phyloP scores from a whole-genome alignment of 2,329 filamentous ascomycete species.

The Scopulariopsis brevicaulis region DNA sequence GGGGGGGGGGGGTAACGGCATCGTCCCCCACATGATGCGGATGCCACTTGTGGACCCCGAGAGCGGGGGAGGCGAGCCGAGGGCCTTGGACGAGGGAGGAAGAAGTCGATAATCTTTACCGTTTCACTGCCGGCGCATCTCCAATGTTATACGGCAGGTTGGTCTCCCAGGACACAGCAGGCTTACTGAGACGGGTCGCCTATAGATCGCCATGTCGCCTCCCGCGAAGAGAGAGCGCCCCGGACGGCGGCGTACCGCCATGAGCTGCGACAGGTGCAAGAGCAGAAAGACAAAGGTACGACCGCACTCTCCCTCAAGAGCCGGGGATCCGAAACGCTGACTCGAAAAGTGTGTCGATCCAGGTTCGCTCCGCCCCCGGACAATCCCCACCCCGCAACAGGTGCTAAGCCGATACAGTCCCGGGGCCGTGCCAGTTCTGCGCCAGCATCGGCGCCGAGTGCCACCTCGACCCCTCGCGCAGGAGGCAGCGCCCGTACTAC shows the following conservation, averaged over 20 bases:
- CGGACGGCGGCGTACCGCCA: slow-evolving; percentile 13
- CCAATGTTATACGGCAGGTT: no score
- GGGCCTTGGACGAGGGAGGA: no score
- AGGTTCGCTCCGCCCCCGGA: neutral
- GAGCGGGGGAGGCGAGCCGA: no score
- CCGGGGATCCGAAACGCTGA: neutral
- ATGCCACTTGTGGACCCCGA: no score
- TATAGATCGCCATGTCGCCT: neutral
- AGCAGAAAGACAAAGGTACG: slow-evolving; percentile 15
- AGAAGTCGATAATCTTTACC: no score
- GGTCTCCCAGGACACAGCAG: no score
- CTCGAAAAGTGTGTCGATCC: neutral
- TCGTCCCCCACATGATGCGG: no score
- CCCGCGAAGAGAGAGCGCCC: slow-evolving; percentile 1
- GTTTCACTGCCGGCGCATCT: no score
- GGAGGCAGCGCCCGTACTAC: slow-evolving; percentile 16
- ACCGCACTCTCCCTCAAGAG: neutral
- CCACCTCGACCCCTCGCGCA: slow-evolving; percentile 15
- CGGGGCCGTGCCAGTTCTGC: slow-evolving; percentile 16
- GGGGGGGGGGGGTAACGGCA: no score
- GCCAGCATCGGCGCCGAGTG: slow-evolving; percentile 14
- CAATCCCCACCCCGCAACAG: slow-evolving; percentile 7
- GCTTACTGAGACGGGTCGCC: no score
- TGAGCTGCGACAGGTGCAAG: slow-evolving; percentile 18
- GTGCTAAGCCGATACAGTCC: slow-evolving; percentile 8